Base-by-base conservation (phyloP, 2,329 filamentous ascomycete species). In the Fusarium cyanostomum region DNA sequence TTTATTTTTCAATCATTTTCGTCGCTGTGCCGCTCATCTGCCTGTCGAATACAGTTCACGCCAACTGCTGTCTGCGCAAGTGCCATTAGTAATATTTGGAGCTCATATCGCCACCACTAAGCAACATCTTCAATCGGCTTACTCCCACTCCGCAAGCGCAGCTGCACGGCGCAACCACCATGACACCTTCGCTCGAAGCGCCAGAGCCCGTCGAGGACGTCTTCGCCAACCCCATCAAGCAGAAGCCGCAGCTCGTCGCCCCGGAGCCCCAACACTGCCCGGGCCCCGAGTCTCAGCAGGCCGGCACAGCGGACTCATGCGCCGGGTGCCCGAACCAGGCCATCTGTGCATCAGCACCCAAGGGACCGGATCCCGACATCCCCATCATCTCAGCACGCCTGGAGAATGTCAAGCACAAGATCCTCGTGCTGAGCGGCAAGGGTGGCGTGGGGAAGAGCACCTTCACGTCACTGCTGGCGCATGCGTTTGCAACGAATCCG, bases 221-320 rank as follows among this genome's bases (percentile, higher is more conserved):
- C 62, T 81, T 96, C 67, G 81, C 87, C 67, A 89, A 92, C 72
- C 90, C 92, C 8, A 82, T 94, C 54, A 93, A 93, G 76, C 82
- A 86, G 52, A 89, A 91, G 48, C 93, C 94, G 1, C 85, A 92
- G 64, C 90, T 99, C 51, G 91, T 98, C 64, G 95, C 95, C 16
- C 94, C 95, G 35, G 94, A 98, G 74, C 94, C 94, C 80, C 93
- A 98, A 78, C 94, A 98, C 81, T 99, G 95, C 73, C 94, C 94
- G 4, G 95, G 95, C 1, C 95, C 92, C 5, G 91, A 94, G 73
- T 92, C 90, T 12, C 83, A 92, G 66, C 79, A 86, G 67, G 88
- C 88, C 53, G 88, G 88, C 62, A 83, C 82, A 58, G 86, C 86
- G 48, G 94, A 97, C 78, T 93, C 92, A 38, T 99, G 95, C 81